Base-by-base conservation (phyloP, 2,329 filamentous ascomycete genomes). In the Coniochaeta pulveracea region DNA sequence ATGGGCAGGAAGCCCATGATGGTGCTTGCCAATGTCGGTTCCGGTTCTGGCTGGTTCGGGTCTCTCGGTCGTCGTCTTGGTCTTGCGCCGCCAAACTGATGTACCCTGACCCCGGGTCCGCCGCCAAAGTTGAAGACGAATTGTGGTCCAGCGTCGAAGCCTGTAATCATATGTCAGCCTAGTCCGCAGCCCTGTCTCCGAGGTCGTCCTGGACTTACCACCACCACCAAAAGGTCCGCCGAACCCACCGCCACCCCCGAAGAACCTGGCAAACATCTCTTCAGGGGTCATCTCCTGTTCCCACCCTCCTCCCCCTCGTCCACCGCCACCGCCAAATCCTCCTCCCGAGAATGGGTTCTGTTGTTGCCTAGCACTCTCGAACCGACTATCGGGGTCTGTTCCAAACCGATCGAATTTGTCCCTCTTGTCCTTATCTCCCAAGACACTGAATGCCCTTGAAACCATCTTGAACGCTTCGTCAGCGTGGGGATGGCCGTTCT, bases 401-500 rank as follows among this genome's bases (percentile, higher is more conserved):
- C 91, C 91, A 57, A 80, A 93, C 41, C 75, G 74, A 58, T 98
- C 91, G 53, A 71, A 98, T 56, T 83, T 85, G 11, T 80, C 69
- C 52, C 85, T 81, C 74, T 96, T 96, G 43, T 96, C 89, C 50
- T 85, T 73, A 55, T 98, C 91, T 40, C 85, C 89, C 31, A 98
- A 66, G 34, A 96, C 76, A 47, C 93, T 83, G 55, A 98, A 98
- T 11, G 91, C 91, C 47, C 85, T 73, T 49, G 85, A 83, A 16
- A 98, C 86, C 83, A 95, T 83, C 66, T 98, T 98, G 65, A 98
- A 98, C 19, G 91, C 91, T 63, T 98, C 91, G 55, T 95, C 91
- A 35, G 91, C 89, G 39, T 93, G 77, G 23, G 89, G 80, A 55
- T 95, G 88, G 33, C 88, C 88, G 68, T 98, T 98, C 67, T 98